Evolutionary conservation across 2,329 filamentous ascomycete species (phyloP), one percentile per base, ranked within the genome.

Genomic region (Penicillium psychrosexuale): DNA sequence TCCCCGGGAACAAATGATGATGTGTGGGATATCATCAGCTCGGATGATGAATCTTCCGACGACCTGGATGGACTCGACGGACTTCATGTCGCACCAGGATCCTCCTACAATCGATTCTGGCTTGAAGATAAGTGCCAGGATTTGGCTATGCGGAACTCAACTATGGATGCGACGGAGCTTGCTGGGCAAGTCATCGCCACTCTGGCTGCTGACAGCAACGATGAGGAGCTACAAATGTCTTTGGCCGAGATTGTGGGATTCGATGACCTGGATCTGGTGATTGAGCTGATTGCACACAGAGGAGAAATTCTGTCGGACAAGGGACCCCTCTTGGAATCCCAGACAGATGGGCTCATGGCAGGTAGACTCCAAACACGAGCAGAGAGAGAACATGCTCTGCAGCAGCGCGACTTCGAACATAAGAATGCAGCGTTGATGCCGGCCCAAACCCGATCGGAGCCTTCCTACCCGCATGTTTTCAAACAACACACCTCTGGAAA

Each of bases 401-500:
- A 86, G 8, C 83, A 83, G 42, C 85, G 86, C 64, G 92, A 99
- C 66, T 82, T 83, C 55, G 84, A 90, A 67, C 94, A 99, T 73
- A 99, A 99, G 72, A 84, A 83, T 67, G 82, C 88, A 9, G 67
- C 82, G 2, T 76, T 99, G 24, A 84, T 86, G 2, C 82, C 89
- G 0, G 86, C 84, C n/a, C 82, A 90, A 57, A 80, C 87, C 50
- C 85, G 85, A 45, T 78, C 85, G 56, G 89, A 87, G 50, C 83
- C 87, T 4, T 81, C 89, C 43, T 99, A 99, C 69, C 95, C 95
- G 1, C 94, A 99, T 70, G 91, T 99, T 0, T 99, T 97, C 76
- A 91, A 88, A 64, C 75, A 84, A 2, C 88, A 96, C 68, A 85
- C 85, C 57, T 89, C 92, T 3, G 91, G 94, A 1, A 97, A 97